phyloP scores from a whole-genome alignment of 2,329 filamentous ascomycete species.

The Epichloe aotearoae region DNA sequence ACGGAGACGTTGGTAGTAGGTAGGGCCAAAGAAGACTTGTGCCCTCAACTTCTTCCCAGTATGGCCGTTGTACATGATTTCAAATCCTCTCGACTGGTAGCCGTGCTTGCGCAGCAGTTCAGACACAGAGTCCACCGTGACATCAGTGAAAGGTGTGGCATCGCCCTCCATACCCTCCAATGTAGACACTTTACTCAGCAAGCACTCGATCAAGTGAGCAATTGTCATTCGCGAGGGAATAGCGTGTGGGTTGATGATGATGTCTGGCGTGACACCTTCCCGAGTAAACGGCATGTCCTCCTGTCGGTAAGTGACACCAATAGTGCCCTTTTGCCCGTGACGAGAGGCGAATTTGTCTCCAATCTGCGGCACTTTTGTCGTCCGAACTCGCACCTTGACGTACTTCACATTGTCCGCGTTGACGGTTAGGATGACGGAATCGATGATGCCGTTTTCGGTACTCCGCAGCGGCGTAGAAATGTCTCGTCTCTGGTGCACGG shows the following conservation, averaged over 20 bases:
- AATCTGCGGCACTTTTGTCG: conserved; percentile 96
- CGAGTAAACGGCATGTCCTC: conserved; percentile 98
- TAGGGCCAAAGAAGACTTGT: conserved; percentile 93
- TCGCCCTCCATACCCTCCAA: conserved; percentile 93
- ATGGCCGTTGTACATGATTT: conserved; percentile 98
- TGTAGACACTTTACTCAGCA: conserved; percentile 89
- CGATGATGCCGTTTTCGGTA: conserved; percentile 93
- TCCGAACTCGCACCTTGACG: conserved; percentile 93
- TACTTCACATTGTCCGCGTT: conserved; percentile 91
- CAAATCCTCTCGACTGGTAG: conserved; percentile 93
- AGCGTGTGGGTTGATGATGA: conserved; percentile 98
- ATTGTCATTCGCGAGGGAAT: conserved; percentile 99
- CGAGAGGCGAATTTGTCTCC: conserved; percentile 98
- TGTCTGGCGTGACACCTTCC: conserved; percentile 82
- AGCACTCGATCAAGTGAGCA: conserved; percentile 98
- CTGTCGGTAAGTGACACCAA: conserved; percentile 93
- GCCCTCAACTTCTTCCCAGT: conserved; percentile 87
- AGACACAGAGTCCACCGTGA: conserved; percentile 90
- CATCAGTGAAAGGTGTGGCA: conserved; percentile 93
- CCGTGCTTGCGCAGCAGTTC: conserved; percentile 75
- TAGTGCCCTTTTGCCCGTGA: conserved; percentile 94
- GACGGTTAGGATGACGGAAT: conserved; percentile 85
- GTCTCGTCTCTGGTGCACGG: conserved; percentile 83
- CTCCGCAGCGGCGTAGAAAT: conserved; percentile 89
- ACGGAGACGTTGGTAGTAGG: conserved; percentile 94